Evolutionary conservation across 257 asterid genomes (phyloP), one percentile per base, ranked within the genome.

Genomic region (Ajuga chamaepitys): DNA sequence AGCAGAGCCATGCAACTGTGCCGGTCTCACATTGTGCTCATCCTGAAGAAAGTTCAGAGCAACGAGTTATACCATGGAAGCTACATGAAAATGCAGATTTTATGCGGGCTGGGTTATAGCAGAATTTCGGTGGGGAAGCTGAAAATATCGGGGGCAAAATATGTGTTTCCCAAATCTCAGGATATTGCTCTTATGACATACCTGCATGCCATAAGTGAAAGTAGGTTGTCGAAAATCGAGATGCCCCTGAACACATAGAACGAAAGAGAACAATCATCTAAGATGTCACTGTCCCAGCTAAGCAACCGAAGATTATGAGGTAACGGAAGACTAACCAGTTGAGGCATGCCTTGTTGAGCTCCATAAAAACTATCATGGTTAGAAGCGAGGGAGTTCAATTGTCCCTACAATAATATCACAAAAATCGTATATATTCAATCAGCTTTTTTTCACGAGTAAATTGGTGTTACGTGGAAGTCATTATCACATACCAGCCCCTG

Each of bases 191-290:
- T 74, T 18, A 62, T 9, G 30, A 71, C 81, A 58, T 56, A 93
- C 98, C 96, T 87, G 97, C 72, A 92, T 65, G 65, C 83, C 72
- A 56, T 85, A 89, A 56, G 78, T 72, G 75, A 89, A 93, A 45
- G 82, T 53, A 17, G 91, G 84, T 57, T 82, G 92, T 75, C 99
- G 82, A 66, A 87, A 93, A 74, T 93, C 97, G 81, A 87, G 70
- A 66, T 86, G 90, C 58, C 96, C 99, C 99, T 93, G 74, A 40
- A 62, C 28, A 28, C 54, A 79, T 54, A 30, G 50, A 58, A 62
- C 5, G 16, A 66, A 68, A 38, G n/a, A 53, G 42, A 30, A 47
- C 44, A 34, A 58, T 58, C 24, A 28, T 50, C 67, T 41, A 53
- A 66, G 20, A 28, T 41, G 9, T 11, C 18, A 20, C 11, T 35